Evolutionary conservation across 305 asterid species (phyloP).

Genomic region (Withania somnifera): DNA sequence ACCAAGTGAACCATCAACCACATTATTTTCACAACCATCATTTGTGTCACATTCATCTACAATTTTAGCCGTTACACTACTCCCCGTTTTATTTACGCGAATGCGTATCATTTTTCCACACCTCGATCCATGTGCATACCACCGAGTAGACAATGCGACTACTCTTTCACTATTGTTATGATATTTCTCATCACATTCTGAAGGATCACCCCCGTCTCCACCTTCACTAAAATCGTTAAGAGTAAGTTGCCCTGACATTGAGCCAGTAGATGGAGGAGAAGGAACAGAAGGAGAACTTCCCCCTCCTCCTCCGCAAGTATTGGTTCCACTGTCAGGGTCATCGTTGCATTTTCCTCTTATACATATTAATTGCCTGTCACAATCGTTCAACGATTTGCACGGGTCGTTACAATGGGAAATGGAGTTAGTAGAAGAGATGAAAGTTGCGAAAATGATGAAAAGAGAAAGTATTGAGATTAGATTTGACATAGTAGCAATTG

Average conservation of each 20-base stretch:
- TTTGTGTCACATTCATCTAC: slow-evolving; percentile 48
- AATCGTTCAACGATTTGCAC: slow-evolving; percentile 26
- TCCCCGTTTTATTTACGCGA: slow-evolving; percentile 15
- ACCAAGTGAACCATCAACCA: slow-evolving; percentile 5
- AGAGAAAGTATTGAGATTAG: background rate
- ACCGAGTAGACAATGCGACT: slow-evolving; percentile 39
- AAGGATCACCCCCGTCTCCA: slow-evolving; percentile 33
- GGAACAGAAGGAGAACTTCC: background rate
- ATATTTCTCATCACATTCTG: slow-evolving; percentile 25
- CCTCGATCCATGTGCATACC: slow-evolving; percentile 27
- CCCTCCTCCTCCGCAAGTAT: too few relatives aligned
- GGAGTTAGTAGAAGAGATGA: background rate
- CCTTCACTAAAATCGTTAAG: slow-evolving; percentile 29
- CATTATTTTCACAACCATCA: slow-evolving; percentile 23
- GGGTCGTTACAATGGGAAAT: slow-evolving; percentile 26
- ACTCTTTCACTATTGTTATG: slow-evolving; percentile 20
- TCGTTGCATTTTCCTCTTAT: slow-evolving; percentile 30
- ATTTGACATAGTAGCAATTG: slow-evolving; percentile 2
- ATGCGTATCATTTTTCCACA: slow-evolving; percentile 23
- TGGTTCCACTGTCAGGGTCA: slow-evolving; percentile 28
- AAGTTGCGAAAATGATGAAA: background rate
- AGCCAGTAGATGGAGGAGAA: slow-evolving; percentile 16
- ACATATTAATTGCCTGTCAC: slow-evolving; percentile 30
- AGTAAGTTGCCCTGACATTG: slow-evolving; percentile 31
- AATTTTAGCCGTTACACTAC: slow-evolving; percentile 34